Evolutionary conservation across 1,139 yeast genomes (phyloP).

Genomic region (Kodamaea ohmeri): DNA sequence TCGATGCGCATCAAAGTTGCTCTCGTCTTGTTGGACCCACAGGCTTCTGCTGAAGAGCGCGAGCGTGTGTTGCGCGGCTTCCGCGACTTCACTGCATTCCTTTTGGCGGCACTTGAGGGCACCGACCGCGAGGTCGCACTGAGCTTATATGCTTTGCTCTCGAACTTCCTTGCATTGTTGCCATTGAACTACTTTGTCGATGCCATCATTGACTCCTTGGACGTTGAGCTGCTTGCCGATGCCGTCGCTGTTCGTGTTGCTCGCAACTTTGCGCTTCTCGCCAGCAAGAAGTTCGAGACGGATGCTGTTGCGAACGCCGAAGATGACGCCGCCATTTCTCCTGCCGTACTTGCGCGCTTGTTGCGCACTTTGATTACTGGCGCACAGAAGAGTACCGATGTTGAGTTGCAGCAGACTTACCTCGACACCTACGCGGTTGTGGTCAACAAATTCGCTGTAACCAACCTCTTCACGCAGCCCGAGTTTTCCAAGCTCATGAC

Average conservation of each 20-base stretch:
- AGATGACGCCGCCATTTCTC: conserved; percentile 22
- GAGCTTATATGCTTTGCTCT: conserved; percentile 48
- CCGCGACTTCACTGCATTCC: conserved; percentile 40
- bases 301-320: conserved; percentile 36
- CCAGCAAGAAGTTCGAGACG: conserved; percentile 66
- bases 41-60: conserved; percentile 28
- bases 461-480: conserved; percentile 25
- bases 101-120: conserved; percentile 36
- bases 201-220: conserved; percentile 58
- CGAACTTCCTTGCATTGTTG: conserved; percentile 61
- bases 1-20: conserved; percentile 59
- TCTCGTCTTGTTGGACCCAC: conserved; percentile 50
- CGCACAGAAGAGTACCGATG: conserved; percentile 35
- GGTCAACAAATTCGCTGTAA: conserved; percentile 59
- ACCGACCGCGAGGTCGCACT: conserved; percentile 24
- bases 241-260: conserved; percentile 38
- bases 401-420: conserved; percentile 61
- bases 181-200: conserved; percentile 73
- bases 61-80: conserved; percentile 39
- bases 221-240: conserved; percentile 41
- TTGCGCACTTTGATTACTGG: conserved; percentile 50
- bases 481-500: conserved; percentile 49
- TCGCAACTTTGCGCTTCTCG: conserved; percentile 55
- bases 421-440: conserved; percentile 67
- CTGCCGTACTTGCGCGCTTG: conserved; percentile 44